Evolutionary conservation across 2,329 filamentous ascomycete genomes (phyloP).

Genomic region (Trichophyton mentagrophytes): DNA sequence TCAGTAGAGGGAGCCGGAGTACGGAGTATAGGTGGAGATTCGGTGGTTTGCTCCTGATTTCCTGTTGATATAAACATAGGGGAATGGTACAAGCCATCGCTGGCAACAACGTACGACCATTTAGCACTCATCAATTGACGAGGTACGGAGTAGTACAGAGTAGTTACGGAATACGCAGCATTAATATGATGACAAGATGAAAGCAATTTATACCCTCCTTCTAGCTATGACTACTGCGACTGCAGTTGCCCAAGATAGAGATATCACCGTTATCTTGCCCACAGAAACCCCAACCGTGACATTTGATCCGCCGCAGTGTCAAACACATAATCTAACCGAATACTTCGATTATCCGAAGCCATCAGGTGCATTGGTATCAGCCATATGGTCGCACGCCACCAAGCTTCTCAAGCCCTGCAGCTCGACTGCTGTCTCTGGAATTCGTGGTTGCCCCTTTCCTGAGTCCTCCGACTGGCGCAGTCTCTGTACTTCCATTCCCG

Average conservation of each 20-base stretch:
- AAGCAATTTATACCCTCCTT: not conserved
- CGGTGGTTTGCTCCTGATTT: too few relatives aligned
- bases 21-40: too few relatives aligned
- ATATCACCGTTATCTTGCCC: not conserved
- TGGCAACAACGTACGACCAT: too few relatives aligned
- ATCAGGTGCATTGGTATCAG: not conserved
- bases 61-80: too few relatives aligned
- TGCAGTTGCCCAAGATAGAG: not conserved
- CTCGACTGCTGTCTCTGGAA: not conserved
- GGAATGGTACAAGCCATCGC: too few relatives aligned
- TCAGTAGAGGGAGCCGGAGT: too few relatives aligned
- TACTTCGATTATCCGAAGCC: conserved; percentile 4
- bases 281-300: not conserved
- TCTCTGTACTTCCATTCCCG: not conserved
- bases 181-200: not conserved
- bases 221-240: not conserved
- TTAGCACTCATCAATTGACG: too few relatives aligned
- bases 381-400: not conserved
- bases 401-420: not conserved
- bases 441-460: not conserved
- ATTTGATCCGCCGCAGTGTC: not conserved
- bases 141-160: too few relatives aligned
- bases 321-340: conserved; percentile 3
- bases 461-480: not conserved
- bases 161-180: too few relatives aligned